Base-by-base conservation (phyloP, 441 rosid genomes). In the Aquilaria agallochum region DNA sequence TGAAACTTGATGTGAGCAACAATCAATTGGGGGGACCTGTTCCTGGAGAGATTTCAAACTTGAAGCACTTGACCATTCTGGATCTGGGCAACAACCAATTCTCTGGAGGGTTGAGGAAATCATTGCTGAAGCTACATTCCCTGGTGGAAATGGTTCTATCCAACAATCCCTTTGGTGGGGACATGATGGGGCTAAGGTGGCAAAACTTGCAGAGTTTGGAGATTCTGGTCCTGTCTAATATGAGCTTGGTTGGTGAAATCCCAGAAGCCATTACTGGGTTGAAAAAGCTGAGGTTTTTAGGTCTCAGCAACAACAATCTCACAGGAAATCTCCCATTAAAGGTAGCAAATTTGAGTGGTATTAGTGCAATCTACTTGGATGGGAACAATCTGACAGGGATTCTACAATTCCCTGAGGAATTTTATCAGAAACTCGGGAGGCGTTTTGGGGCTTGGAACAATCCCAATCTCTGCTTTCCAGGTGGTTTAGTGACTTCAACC, bases 361-460 rank as follows among this genome's bases (percentile, higher is more conserved):
- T 94, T 20, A 74, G 69, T 59, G 84, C 95, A 5, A 67, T 94
- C 15, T 91, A 87, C 77, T 60, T 91, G 3, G 76, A 83, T 48
- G 92, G 94, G 63, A 94, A 94, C 77, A 86, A 94, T 72, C 81
- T 89, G 72, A 79, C 86, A 53, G 97, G 97, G 66, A 83, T 74
- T 82, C 77, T 94, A 13, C 61, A 70, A 58, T 86, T 91, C 68
- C 68, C 96, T 27, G 51, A 56, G 50, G 50, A 20, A 68, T 94
- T 91, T 63, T 86, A 83, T 69, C 60, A 70, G 72, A 91, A 75
- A 67, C 68, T 94, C 80, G 88, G 95, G 31, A 80, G 93, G 74
- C 90, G 95, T 31, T 90, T 94, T 56, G 89, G 95, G 65, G 94
- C 92, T 14, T 87, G 94, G 95, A 80, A 79, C 72, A 94, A 94